A percentile compares a stretch with the other conserved stretches of the same genome.
phyloP scores from a whole-genome alignment of 345 rosid genomes.

The Noccaea bulbosa region DNA sequence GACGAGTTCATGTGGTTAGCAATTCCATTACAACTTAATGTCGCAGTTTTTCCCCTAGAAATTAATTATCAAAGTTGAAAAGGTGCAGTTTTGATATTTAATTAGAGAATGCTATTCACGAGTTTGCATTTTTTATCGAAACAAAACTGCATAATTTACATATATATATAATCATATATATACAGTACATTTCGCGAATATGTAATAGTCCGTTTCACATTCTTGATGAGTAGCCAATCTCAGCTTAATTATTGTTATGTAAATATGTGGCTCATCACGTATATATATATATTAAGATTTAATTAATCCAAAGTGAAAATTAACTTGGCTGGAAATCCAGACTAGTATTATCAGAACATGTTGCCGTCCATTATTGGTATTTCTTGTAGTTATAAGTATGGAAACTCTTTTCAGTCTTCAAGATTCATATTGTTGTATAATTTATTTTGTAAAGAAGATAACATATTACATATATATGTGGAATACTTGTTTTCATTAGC shows the following conservation, averaged over 20 bases:
- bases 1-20: conserved; percentile 11
- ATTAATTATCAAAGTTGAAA: too few relatives aligned
- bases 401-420: conserved; percentile 7
- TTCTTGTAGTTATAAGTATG: not conserved
- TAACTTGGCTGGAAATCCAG: not conserved
- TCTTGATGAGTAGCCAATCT: not conserved
- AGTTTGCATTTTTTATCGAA: not conserved
- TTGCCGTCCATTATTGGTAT: not conserved
- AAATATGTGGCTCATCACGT: not conserved
- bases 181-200: not conserved
- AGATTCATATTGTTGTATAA: not conserved
- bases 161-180: not conserved
- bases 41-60: not conserved
- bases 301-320: not conserved
- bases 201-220: not conserved
- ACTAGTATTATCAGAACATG: conserved; percentile 4
- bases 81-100: not conserved
- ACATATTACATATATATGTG: not conserved
- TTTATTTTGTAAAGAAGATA: not conserved
- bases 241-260: not conserved
- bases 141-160: conserved; percentile 1
- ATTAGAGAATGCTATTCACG: not conserved
- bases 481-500: conserved; percentile 33
- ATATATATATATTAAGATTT: not conserved
- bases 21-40: not conserved